Evolutionary conservation across 352 stramenopile genomes (phyloP).

Genomic region (Pythium aristosporum): DNA sequence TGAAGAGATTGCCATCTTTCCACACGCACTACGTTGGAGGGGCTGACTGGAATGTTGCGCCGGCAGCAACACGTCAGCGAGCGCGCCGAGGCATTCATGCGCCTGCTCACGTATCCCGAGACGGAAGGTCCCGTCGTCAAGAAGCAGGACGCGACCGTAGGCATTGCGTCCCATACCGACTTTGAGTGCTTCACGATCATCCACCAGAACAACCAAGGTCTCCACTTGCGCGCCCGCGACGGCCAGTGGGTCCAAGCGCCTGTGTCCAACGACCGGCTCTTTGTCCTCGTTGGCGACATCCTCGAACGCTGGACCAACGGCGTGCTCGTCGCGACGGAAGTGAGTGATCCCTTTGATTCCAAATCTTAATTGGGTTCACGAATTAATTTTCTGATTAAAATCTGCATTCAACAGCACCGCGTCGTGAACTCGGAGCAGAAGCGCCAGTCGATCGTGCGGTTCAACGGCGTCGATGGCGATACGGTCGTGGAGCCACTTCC

Average conservation of each 20-base stretch:
- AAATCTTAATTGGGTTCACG: too few species aligned
- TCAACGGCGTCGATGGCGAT: conserved; percentile 75
- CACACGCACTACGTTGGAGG: neutral
- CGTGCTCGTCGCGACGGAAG: conserved; percentile 64
- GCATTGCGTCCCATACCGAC: conserved; percentile 81
- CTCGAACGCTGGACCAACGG: conserved; percentile 85
- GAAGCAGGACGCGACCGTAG: conserved; percentile 41
- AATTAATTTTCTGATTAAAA: conserved; percentile 9
- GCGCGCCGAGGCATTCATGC: conserved; percentile 77
- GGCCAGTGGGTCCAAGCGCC: conserved; percentile 71
- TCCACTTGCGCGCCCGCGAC: conserved; percentile 64
- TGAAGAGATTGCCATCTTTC: neutral
- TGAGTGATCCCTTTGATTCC: conserved; percentile 16
- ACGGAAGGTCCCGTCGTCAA: conserved; percentile 44
- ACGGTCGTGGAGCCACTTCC: conserved; percentile 66
- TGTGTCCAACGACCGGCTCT: conserved; percentile 66
- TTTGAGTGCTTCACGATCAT: conserved; percentile 88
- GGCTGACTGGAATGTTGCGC: neutral
- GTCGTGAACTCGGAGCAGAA: conserved; percentile 75
- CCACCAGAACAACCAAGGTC: conserved; percentile 72
- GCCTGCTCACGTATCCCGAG: conserved; percentile 72
- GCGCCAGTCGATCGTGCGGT: conserved; percentile 81
- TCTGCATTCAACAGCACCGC: conserved; percentile 46
- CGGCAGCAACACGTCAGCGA: conserved; percentile 65
- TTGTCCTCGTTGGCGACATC: conserved; percentile 81